phyloP scores from a whole-genome alignment of 148 eudicot genomes.

The Amaranthus hypochondriacus region DNA sequence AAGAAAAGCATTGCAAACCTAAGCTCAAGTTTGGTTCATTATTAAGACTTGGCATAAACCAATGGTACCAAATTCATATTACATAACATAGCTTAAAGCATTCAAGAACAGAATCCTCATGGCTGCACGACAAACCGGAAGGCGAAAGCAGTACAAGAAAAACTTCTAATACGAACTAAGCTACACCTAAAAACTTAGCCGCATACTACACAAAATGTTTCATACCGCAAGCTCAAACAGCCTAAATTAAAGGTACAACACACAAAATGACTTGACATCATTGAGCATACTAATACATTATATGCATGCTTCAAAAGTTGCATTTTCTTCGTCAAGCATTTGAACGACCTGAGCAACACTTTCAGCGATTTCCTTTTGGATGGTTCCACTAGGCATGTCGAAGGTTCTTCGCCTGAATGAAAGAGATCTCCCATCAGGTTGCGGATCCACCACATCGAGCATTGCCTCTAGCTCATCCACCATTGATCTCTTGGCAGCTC shows the following conservation, averaged over 20 bases:
- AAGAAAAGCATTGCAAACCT: neutral
- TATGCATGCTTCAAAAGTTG: conserved; percentile 28
- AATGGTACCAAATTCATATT: conserved; percentile 4
- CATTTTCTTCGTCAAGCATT: conserved; percentile 54
- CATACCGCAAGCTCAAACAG: neutral
- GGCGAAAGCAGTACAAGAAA: conserved; percentile 1
- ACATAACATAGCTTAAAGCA: conserved; percentile 11
- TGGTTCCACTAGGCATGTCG: conserved; percentile 77
- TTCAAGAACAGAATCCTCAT: neutral
- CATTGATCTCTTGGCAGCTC: conserved; percentile 87
- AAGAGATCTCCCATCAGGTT: conserved; percentile 51
- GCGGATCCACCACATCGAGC: conserved; percentile 97
- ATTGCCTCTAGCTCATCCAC: conserved; percentile 97
- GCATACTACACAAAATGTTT: conserved; percentile 3
- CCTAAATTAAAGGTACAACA: conserved; percentile 19
- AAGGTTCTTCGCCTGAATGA: conserved; percentile 75
- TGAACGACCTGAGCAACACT: conserved; percentile 87
- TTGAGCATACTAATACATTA: conserved; percentile 3
- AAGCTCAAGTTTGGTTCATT: conserved; percentile 7
- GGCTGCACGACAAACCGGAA: conserved; percentile 1
- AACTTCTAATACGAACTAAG: conserved; percentile 1
- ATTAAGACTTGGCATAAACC: neutral
- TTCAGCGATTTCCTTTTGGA: conserved; percentile 80
- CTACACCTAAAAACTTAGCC: conserved; percentile 16
- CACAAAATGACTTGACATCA: neutral